Conservation (phyloP, 495 filamentous ascomycete species). For the Pseudevernia furfuracea region DNA sequence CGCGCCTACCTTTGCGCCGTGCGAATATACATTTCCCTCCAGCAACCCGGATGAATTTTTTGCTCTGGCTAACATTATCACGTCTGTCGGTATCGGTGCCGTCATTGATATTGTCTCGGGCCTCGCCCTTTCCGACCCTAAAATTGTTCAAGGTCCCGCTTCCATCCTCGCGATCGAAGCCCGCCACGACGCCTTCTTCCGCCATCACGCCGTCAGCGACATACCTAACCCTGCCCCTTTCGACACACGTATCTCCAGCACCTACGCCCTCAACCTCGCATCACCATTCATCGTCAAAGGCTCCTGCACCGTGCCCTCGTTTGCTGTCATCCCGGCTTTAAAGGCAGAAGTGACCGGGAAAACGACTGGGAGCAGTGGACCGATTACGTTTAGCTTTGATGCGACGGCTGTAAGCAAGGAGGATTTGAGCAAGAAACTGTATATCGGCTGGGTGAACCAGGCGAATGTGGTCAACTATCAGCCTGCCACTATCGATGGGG, state of each 20-base stretch:
- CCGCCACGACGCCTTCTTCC: constrained; percentile 62
- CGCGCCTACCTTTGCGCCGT: constrained; percentile 44
- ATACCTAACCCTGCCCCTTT: constrained; percentile 56
- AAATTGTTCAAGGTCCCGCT: constrained; percentile 39
- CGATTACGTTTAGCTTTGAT: constrained; percentile 6
- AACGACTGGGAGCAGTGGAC: constrained; percentile 2
- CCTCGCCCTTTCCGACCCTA: constrained; percentile 46
- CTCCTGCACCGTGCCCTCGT: constrained; percentile 38
- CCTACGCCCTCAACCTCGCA: constrained; percentile 47
- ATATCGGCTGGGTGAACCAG: constrained; percentile 22
- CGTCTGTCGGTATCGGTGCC: constrained; percentile 53
- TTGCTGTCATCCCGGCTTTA: constrained; percentile 4
- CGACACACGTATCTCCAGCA: constrained; percentile 49
- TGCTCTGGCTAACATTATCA: constrained; percentile 51
- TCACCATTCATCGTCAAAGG: constrained; percentile 43
- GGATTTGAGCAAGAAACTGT: neutral
- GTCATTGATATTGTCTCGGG: constrained; percentile 51
- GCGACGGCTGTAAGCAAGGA: neutral
- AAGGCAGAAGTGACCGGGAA: neutral
- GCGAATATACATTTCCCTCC: constrained; percentile 34
- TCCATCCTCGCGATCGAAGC: constrained; percentile 58
- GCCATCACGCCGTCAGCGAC: constrained; percentile 36
- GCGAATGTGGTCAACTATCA: constrained; percentile 15
- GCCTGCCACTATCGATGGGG: neutral
- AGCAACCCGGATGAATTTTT: constrained; percentile 48